A percentile compares a stretch with the other conserved stretches of the same genome.
Conservation (phyloP, 225 moss, liverwort and hornwort species). For the Lunularia cruciata region DNA sequence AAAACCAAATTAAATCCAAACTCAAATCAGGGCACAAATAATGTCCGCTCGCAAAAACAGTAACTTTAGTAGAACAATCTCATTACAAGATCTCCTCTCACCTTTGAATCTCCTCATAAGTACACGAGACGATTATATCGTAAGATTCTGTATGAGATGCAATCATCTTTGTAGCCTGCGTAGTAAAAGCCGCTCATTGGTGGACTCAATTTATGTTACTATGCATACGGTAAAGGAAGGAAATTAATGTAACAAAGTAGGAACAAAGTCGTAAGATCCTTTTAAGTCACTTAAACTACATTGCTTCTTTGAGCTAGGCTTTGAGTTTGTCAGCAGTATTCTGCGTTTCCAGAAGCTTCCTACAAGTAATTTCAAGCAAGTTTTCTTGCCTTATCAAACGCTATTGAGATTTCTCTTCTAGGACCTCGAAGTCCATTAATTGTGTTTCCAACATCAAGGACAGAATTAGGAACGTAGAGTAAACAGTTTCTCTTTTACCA, state of each 20-base stretch:
- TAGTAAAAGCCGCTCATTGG: too few species aligned
- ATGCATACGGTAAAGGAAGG: too few species aligned
- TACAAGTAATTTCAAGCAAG: constrained; percentile 14
- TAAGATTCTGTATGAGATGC: background rate
- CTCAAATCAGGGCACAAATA: too few species aligned
- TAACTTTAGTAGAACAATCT: too few species aligned
- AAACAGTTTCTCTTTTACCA: too few species aligned
- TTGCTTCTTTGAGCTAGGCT: constrained; percentile 13
- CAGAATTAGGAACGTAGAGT: too few species aligned
- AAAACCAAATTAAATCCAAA: too few species aligned
- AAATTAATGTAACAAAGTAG: too few species aligned
- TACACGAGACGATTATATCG: constrained; percentile 2
- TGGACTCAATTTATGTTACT: too few species aligned
- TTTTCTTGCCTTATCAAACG: constrained; percentile 28
- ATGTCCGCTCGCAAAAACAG: too few species aligned
- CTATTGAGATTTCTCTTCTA: constrained; percentile 24
- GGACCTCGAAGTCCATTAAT: constrained; percentile 19
- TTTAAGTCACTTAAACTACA: too few species aligned
- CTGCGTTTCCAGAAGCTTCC: constrained; percentile 4
- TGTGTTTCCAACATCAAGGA: constrained; percentile 29
- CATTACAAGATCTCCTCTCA: background rate
- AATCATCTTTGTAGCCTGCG: constrained; percentile 5
- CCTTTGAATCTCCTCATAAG: constrained; percentile 10
- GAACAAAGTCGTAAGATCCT: too few species aligned
- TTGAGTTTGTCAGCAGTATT: background rate